A percentile compares a stretch with the other conserved stretches of the same genome.
Conservation (phyloP, 345 rosid genomes). For the Sisymbrium altissimum region DNA sequence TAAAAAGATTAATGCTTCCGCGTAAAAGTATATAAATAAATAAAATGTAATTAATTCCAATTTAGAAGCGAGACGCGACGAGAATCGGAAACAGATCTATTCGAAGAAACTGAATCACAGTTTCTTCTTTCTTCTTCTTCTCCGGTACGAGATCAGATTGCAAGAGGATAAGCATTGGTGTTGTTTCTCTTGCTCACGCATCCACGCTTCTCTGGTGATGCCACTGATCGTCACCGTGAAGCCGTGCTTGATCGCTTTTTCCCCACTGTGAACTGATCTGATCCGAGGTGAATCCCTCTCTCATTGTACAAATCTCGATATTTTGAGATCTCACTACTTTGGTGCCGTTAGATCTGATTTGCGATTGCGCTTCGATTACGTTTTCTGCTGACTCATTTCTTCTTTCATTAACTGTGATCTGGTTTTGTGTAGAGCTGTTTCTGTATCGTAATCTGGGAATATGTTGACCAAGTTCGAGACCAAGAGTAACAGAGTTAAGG, state of each 20-base stretch:
- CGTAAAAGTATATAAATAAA: too few relatives aligned
- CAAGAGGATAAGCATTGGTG: background rate
- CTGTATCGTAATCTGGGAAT: constrained; percentile 30
- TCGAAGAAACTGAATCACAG: constrained; percentile 20
- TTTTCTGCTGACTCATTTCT: constrained; percentile 2
- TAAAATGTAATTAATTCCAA: background rate
- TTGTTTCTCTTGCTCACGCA: background rate
- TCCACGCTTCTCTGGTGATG: constrained; percentile 15
- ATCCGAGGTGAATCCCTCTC: constrained; percentile 48
- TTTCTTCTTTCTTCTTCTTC: constrained; percentile 3
- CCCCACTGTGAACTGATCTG: constrained; percentile 34
- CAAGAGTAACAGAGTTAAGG: constrained; percentile 97
- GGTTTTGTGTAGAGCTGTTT: constrained; percentile 20
- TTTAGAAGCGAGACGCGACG: constrained; percentile 2
- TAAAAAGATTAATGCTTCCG: too few relatives aligned
- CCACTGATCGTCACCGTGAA: constrained; percentile 12
- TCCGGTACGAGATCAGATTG: constrained; percentile 2
- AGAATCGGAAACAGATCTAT: constrained; percentile 19
- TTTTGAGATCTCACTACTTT: background rate
- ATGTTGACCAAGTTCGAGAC: constrained; percentile 99
- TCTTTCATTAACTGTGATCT: constrained; percentile 27
- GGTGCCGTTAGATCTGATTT: background rate
- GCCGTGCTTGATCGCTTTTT: constrained; percentile 18
- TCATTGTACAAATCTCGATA: background rate
- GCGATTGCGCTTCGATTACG: background rate